These are phyloP conservation scores for Pelargonium fulgidum DNA, from an alignment of 441 rosid species.

Conservation along the genomic window DNA sequence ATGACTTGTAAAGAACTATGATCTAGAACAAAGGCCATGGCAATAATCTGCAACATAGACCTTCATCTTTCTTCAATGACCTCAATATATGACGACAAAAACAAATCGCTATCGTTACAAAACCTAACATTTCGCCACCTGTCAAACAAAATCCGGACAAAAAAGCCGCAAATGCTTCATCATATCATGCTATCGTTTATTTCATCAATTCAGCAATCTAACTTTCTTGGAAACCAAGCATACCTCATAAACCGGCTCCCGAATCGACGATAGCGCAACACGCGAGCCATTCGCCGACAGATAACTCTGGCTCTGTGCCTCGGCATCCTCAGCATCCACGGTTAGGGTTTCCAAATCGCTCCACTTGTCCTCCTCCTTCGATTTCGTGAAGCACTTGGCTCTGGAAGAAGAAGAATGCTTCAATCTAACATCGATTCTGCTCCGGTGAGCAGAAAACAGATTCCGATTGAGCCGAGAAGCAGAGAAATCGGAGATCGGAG, in stretches of 20 bases:
- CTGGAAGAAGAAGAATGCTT: background rate
- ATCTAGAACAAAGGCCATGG: no score
- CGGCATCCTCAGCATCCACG: conserved; percentile 28
- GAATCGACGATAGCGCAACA: conserved; percentile 42
- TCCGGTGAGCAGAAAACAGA: background rate
- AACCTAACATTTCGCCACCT: background rate
- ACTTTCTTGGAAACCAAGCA: conserved; percentile 1
- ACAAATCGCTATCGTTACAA: background rate
- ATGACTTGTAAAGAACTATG: no score
- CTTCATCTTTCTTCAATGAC: background rate
- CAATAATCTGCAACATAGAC: background rate
- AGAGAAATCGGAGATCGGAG: no score
- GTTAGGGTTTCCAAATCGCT: conserved; percentile 33
- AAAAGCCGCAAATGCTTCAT: background rate
- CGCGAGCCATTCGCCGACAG: conserved; percentile 1
- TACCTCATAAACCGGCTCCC: conserved; percentile 93
- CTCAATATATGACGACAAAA: background rate
- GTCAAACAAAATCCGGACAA: background rate
- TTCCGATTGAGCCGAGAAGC: no score
- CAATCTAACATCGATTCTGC: background rate
- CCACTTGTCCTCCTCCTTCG: conserved; percentile 2
- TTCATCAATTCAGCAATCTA: background rate
- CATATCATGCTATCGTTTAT: background rate
- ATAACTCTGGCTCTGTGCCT: conserved; percentile 17
- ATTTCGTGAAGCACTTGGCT: background rate